Evolutionary conservation across 2,329 filamentous ascomycete genomes (phyloP).

Genomic region (Cladosporium sp.): DNA sequence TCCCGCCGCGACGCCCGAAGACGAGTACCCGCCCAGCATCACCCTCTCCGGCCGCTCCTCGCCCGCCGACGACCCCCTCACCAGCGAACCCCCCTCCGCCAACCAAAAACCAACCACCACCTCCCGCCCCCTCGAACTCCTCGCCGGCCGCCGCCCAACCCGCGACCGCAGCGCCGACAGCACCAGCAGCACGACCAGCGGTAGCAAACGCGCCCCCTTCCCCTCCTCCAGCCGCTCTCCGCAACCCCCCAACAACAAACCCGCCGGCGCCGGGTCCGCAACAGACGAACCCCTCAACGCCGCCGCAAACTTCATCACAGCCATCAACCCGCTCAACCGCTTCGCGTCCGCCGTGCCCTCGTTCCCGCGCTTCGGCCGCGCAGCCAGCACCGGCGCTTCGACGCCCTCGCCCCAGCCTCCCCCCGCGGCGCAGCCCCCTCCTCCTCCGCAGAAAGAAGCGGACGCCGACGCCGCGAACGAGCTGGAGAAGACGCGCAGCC

Average conservation of each 20-base stretch:
- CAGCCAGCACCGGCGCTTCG: conserved; percentile 13
- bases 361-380: conserved; percentile 29
- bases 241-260: conserved; percentile 6
- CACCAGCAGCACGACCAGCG: conserved; percentile 46
- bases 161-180: conserved; percentile 77
- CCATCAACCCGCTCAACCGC: conserved; percentile 32
- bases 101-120: conserved; percentile 24
- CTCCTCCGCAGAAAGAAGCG: not conserved
- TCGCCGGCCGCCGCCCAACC: conserved; percentile 57
- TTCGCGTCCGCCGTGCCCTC: conserved; percentile 25
- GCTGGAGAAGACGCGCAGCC: not conserved
- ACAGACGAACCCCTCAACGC: conserved; percentile 15
- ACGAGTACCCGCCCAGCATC: conserved; percentile 13
- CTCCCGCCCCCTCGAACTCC: conserved; percentile 63
- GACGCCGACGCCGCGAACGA: not conserved
- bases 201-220: conserved; percentile 49
- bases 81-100: conserved; percentile 4
- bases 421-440: not conserved
- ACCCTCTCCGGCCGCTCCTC: conserved; percentile 31
- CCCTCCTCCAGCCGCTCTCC: not conserved
- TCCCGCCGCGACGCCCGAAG: conserved; percentile 36
- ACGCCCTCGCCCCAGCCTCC: conserved; percentile 15
- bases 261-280: not conserved
- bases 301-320: conserved; percentile 26
- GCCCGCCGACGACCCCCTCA: conserved; percentile 26